Conservation (phyloP, 2,329 filamentous ascomycete genomes). For the Zalaria obscura region DNA sequence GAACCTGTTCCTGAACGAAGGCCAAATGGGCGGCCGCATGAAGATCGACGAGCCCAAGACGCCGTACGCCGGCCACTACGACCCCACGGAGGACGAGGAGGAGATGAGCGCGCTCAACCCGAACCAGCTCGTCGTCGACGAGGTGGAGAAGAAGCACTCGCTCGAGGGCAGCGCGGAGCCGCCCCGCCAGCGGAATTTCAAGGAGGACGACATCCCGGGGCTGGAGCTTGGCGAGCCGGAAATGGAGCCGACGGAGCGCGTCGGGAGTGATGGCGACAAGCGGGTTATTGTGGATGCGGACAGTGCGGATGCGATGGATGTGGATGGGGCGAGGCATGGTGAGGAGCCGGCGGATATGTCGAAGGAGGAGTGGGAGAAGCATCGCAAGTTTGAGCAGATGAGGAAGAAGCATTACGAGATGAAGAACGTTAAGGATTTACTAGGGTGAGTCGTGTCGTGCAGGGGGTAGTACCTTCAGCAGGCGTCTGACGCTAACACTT, state of each 20-base stretch:
- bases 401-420: conserved; percentile 98
- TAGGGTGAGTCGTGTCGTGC: conserved; percentile 47
- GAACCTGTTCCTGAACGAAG: conserved; percentile 92
- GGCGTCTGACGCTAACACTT: conserved; percentile 2
- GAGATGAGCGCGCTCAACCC: conserved; percentile 54
- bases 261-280: conserved; percentile 43
- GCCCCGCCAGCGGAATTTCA: conserved; percentile 27
- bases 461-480: conserved; percentile 3
- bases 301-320: conserved; percentile 21
- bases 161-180: conserved; percentile 15
- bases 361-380: conserved; percentile 73
- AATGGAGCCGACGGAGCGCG: conserved; percentile 26
- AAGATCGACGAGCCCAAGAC: conserved; percentile 99
- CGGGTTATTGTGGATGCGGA: conserved; percentile 63
- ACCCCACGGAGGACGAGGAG: conserved; percentile 75
- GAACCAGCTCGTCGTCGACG: conserved; percentile 54
- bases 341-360: conserved; percentile 39
- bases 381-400: conserved; percentile 77
- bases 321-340: conserved; percentile 38
- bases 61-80: conserved; percentile 84
- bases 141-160: conserved; percentile 42
- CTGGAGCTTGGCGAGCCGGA: conserved; percentile 89
- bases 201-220: conserved; percentile 74
- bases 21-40: conserved; percentile 91
- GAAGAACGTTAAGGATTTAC: conserved; percentile 77